These are phyloP conservation scores for Tulasnella sp. DNA, from an alignment of 768 basidiomycete species.

Conservation along the genomic window DNA sequence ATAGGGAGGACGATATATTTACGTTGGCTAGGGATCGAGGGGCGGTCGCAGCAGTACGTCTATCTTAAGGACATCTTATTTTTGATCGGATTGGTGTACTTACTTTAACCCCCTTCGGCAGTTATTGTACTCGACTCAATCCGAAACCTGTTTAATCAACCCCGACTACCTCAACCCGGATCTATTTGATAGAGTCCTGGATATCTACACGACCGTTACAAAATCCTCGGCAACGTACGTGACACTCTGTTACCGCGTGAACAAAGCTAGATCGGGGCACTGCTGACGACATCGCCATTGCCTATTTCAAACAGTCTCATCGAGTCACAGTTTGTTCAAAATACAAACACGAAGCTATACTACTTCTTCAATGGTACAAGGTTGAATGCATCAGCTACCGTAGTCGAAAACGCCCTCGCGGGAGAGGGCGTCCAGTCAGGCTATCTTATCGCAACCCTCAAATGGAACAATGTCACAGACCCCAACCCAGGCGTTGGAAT, in stretches of 20 bases:
- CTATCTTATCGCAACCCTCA: conserved; percentile 62
- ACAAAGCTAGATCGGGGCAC: not conserved
- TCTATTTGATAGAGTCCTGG: conserved; percentile 60
- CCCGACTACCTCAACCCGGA: conserved; percentile 51
- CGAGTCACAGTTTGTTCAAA: conserved; percentile 40
- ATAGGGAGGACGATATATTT: conserved; percentile 56
- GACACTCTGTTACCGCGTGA: conserved; percentile 14
- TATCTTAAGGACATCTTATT: not conserved
- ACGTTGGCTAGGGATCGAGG: conserved; percentile 69
- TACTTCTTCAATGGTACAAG: conserved; percentile 48
- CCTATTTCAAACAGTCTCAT: conserved; percentile 33
- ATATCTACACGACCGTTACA: conserved; percentile 67
- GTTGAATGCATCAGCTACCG: conserved; percentile 43
- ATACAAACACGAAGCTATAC: conserved; percentile 41
- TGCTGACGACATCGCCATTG: not conserved
- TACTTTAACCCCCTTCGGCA: conserved; percentile 23
- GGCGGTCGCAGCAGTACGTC: conserved; percentile 64
- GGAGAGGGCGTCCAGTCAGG: conserved; percentile 39
- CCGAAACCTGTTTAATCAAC: conserved; percentile 66
- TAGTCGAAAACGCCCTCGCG: conserved; percentile 34
- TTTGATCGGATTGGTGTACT: not conserved
- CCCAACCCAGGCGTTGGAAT: conserved; percentile 21
- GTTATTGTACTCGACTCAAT: conserved; percentile 69
- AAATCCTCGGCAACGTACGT: conserved; percentile 43
- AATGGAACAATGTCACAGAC: conserved; percentile 50